phyloP scores from a whole-genome alignment of 441 rosid genomes.

The Populus tomentosa region DNA sequence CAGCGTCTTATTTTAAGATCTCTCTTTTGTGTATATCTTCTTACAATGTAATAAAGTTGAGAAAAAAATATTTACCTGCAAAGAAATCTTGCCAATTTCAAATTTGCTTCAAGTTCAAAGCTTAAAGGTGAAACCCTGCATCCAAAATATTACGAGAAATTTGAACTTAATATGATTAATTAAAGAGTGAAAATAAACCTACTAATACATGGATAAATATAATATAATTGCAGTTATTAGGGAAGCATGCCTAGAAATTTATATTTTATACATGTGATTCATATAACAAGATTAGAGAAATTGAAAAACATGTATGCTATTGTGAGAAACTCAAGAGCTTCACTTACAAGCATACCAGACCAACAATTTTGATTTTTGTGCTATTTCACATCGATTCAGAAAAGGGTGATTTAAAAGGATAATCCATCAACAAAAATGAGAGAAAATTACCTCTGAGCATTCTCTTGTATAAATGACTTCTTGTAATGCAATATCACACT shows the following conservation, averaged over 20 bases:
- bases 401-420: neutral
- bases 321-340: neutral
- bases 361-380: neutral
- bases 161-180: slow-evolving; percentile 7
- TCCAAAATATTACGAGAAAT: slow-evolving; percentile 13
- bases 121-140: slow-evolving; percentile 94
- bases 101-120: slow-evolving; percentile 95
- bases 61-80: slow-evolving; percentile 57
- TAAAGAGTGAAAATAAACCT: slow-evolving; percentile 9
- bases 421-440: neutral
- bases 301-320: neutral
- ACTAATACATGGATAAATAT: neutral
- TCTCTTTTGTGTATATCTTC: neutral
- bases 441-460: slow-evolving; percentile 66
- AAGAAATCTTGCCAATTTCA: slow-evolving; percentile 91
- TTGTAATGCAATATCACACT: slow-evolving; percentile 81
- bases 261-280: neutral
- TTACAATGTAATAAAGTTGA: too few species aligned
- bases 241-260: neutral
- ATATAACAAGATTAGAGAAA: neutral
- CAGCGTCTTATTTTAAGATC: neutral
- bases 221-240: neutral
- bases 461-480: slow-evolving; percentile 90
- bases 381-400: neutral
- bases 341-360: neutral